Conservation (phyloP, 768 basidiomycete genomes). For the Trichaptum fuscoviolaceum region DNA sequence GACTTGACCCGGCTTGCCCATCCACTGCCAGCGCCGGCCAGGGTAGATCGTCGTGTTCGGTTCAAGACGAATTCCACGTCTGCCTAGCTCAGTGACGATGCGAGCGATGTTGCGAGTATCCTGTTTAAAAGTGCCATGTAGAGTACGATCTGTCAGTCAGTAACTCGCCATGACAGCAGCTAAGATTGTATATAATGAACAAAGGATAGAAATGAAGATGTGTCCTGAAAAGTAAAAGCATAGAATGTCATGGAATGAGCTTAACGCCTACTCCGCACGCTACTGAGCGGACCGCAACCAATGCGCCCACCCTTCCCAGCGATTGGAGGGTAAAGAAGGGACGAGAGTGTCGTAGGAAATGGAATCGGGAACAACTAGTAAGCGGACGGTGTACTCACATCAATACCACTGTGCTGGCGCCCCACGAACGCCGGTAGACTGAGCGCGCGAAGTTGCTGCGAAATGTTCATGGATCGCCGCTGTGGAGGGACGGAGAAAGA, state of each 20-base stretch:
- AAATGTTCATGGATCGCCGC: constrained; percentile 51
- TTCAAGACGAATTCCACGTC: constrained; percentile 58
- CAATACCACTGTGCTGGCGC: constrained; percentile 82
- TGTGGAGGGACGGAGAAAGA: constrained; percentile 15
- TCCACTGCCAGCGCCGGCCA: constrained; percentile 75
- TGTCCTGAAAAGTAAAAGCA: constrained; percentile 5
- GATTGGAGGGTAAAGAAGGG: constrained; percentile 1
- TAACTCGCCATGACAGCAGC: not conserved
- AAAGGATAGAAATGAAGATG: constrained; percentile 9
- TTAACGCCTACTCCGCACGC: too few relatives aligned
- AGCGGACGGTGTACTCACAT: constrained; percentile 49
- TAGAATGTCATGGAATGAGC: too few relatives aligned
- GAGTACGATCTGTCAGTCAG: too few relatives aligned
- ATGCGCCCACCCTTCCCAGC: not conserved
- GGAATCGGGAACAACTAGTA: constrained; percentile 9
- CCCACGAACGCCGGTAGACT: constrained; percentile 74
- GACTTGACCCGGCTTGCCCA: constrained; percentile 71
- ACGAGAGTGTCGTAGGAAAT: constrained; percentile 11
- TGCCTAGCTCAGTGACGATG: constrained; percentile 73
- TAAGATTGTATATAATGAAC: not conserved
- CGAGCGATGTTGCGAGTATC: constrained; percentile 88
- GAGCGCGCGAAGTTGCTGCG: constrained; percentile 70
- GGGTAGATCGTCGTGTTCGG: constrained; percentile 71
- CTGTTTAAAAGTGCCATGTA: constrained; percentile 33
- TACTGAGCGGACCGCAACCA: too few relatives aligned